A percentile compares a stretch with the other conserved stretches of the same genome.
phyloP scores from a whole-genome alignment of 2,329 filamentous ascomycete genomes.

The Aspergillus uvarum region DNA sequence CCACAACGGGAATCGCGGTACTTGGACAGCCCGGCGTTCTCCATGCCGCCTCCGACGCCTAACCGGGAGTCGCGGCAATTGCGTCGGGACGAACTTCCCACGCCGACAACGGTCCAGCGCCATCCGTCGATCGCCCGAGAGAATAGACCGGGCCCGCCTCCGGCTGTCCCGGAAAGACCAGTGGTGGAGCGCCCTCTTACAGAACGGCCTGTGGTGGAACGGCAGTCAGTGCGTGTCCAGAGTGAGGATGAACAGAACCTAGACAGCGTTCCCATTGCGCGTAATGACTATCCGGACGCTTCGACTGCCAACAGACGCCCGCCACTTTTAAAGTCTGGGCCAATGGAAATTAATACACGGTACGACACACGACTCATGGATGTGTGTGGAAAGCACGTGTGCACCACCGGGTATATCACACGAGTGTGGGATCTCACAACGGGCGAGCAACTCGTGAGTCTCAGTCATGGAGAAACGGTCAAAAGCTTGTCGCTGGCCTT shows the following conservation, averaged over 20 bases:
- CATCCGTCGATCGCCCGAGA: slow-evolving; percentile 34
- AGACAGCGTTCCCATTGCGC: slow-evolving; percentile 53
- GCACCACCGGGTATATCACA: slow-evolving; percentile 82
- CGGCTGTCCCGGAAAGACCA: slow-evolving; percentile 22
- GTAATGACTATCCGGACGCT: slow-evolving; percentile 75
- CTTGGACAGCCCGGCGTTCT: slow-evolving; percentile 7
- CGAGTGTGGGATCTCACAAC: slow-evolving; percentile 83
- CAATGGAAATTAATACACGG: slow-evolving; percentile 75
- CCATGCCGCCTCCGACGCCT: slow-evolving; percentile 9
- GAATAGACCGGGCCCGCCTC: slow-evolving; percentile 19
- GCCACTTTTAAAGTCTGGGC: slow-evolving; percentile 69
- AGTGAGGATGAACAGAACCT: slow-evolving; percentile 51
- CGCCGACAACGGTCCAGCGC: slow-evolving; percentile 22
- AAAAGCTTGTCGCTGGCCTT: slow-evolving; percentile 81
- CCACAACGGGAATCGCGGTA: slow-evolving; percentile 17
- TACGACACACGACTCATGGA: slow-evolving; percentile 86
- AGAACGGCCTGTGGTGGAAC: slow-evolving; percentile 24
- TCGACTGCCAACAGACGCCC: slow-evolving; percentile 81
- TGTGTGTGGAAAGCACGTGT: slow-evolving; percentile 82
- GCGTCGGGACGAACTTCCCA: slow-evolving; percentile 18
- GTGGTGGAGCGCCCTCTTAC: slow-evolving; percentile 24
- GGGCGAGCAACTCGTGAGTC: slow-evolving; percentile 75
- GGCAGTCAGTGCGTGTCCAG: slow-evolving; percentile 39
- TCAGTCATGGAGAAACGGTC: slow-evolving; percentile 80
- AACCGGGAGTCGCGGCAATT: slow-evolving; percentile 17